These are phyloP conservation scores for Nicotiana attenuata DNA, from an alignment of 257 asterid genomes.

Conservation along the genomic window DNA sequence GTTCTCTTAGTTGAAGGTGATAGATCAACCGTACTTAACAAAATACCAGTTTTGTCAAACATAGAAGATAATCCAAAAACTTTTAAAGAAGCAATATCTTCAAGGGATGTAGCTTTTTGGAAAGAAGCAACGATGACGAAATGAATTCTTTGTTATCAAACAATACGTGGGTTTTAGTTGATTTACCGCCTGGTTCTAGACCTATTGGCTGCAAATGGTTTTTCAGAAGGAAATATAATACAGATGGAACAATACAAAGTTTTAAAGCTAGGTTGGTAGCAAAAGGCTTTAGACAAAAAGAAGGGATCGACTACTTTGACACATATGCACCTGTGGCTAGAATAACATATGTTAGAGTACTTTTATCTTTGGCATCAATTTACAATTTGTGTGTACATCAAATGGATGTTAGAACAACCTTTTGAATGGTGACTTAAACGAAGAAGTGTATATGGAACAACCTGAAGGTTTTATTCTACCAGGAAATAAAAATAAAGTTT, in stretches of 20 bases:
- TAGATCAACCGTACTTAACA: no score
- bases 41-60: neutral
- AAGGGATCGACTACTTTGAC: neutral
- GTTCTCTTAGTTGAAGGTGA: neutral
- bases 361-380: no score
- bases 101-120: neutral
- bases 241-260: no score
- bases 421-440: no score
- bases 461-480: neutral
- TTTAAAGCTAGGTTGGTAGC: no score
- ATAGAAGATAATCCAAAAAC: neutral
- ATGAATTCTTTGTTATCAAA: neutral
- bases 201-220: neutral
- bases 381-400: no score
- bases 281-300: neutral
- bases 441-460: neutral
- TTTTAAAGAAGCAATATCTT: neutral
- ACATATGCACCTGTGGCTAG: neutral
- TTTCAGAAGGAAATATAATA: no score
- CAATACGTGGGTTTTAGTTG: neutral
- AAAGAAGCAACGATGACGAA: conserved; percentile 1
- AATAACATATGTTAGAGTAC: neutral
- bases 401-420: no score
- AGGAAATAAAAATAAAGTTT: neutral
- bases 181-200: neutral